phyloP scores from a whole-genome alignment of 768 basidiomycete species.

The Cubamyces lactineus region DNA sequence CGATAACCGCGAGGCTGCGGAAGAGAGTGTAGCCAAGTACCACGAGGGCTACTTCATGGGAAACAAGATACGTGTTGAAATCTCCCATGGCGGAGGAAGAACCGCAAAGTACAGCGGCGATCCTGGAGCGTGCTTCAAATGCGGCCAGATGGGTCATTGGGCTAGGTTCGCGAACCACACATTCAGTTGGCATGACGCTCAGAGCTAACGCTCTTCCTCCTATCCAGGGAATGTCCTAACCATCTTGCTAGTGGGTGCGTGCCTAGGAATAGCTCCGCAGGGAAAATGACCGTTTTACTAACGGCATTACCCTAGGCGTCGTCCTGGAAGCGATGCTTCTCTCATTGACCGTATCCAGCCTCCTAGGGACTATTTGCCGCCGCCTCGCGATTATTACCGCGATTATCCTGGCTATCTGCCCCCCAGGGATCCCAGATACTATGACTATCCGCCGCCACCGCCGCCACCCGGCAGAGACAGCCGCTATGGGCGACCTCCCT shows the following conservation, averaged over 20 bases:
- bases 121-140: slow-evolving; percentile 87
- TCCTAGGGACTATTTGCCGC: slow-evolving; percentile 53
- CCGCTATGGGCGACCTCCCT: slow-evolving; percentile 55
- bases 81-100: slow-evolving; percentile 82
- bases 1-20: slow-evolving; percentile 76
- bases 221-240: slow-evolving; percentile 72
- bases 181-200: neutral
- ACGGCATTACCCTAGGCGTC: slow-evolving; percentile 27
- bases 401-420: slow-evolving; percentile 55
- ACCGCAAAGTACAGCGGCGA: slow-evolving; percentile 83
- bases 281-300: slow-evolving; percentile 7
- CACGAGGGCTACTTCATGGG: slow-evolving; percentile 92
- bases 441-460: slow-evolving; percentile 51
- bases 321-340: slow-evolving; percentile 48
- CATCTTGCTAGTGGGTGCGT: slow-evolving; percentile 53
- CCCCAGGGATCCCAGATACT: slow-evolving; percentile 59
- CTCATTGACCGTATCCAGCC: slow-evolving; percentile 61
- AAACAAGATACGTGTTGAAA: slow-evolving; percentile 87
- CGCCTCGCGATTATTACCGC: slow-evolving; percentile 49
- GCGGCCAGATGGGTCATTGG: slow-evolving; percentile 87
- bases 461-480: slow-evolving; percentile 50
- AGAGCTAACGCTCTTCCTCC: slow-evolving; percentile 9
- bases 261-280: neutral
- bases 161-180: slow-evolving; percentile 60
- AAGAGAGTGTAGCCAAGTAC: slow-evolving; percentile 86